Evolutionary conservation across 73 alveolate genomes (phyloP).

Genomic region (Symbiodinium pilosum): DNA sequence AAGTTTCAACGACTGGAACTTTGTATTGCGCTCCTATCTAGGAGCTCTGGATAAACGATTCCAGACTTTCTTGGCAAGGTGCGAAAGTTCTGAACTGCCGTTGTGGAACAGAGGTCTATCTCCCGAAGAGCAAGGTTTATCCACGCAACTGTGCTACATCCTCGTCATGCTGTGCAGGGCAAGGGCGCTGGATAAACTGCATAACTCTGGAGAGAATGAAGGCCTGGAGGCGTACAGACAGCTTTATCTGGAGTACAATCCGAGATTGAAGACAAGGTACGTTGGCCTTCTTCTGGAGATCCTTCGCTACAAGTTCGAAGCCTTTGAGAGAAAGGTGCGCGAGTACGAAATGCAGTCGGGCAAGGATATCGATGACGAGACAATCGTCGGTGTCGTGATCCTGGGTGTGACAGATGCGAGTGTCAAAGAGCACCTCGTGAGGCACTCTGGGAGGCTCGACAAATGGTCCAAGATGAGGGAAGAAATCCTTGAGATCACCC

Average conservation of each 20-base stretch:
- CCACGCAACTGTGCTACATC: slow-evolving; percentile 1
- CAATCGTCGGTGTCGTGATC: slow-evolving; percentile 16
- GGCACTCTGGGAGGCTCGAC: not conserved
- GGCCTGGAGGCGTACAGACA: slow-evolving; percentile 10
- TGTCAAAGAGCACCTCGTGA: not conserved
- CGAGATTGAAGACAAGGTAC: not conserved
- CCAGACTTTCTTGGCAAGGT: not conserved
- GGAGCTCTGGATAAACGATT: not conserved
- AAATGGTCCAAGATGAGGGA: not conserved
- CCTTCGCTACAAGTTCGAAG: not conserved
- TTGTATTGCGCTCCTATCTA: not conserved
- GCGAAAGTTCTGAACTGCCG: not conserved
- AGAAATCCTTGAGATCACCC: slow-evolving; percentile 3
- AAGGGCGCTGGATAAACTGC: not conserved
- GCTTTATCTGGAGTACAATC: not conserved
- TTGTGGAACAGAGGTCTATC: not conserved
- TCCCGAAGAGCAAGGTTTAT: not conserved
- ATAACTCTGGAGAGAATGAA: not conserved
- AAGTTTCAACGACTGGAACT: not conserved
- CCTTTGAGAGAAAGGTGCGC: slow-evolving; percentile 3
- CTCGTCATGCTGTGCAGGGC: slow-evolving; percentile 5
- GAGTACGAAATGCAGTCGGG: not conserved
- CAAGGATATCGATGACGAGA: not conserved
- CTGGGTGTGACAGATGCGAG: not conserved
- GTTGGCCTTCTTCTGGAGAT: not conserved